Evolutionary conservation across 176 grass and related monocot genomes (phyloP).

Genomic region (Musa schizocarpa): DNA sequence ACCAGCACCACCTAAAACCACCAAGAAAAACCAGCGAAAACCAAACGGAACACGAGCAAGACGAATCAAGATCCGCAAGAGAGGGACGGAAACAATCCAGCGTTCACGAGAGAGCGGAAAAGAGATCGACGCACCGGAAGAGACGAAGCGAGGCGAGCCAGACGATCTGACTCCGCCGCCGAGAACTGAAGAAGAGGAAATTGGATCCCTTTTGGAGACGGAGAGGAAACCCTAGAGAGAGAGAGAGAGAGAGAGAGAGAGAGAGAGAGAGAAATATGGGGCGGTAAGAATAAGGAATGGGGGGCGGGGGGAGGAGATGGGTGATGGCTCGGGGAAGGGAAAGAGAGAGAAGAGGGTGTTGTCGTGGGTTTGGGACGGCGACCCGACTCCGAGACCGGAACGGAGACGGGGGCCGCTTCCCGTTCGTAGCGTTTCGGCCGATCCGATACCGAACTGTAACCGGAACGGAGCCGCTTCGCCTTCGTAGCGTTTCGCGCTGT

Average conservation of each 20-base stretch:
- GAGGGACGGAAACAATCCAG: background rate
- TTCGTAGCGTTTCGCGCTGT: background rate
- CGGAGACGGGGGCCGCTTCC: background rate
- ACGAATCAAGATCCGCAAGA: background rate
- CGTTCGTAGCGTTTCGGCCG: background rate
- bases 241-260: background rate
- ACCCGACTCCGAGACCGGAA: conserved; percentile 11
- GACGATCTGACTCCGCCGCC: background rate
- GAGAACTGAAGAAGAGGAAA: background rate
- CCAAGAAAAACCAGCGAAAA: background rate
- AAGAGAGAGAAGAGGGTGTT: background rate
- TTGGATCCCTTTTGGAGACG: too few species aligned
- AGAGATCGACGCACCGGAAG: conserved; percentile 23
- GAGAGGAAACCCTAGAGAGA: conserved; percentile 32
- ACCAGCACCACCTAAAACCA: background rate
- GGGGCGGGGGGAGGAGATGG: background rate
- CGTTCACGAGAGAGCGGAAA: background rate
- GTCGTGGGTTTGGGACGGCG: conserved; percentile 17
- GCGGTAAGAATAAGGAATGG: conserved; percentile 1
- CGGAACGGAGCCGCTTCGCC: background rate
- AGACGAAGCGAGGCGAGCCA: background rate
- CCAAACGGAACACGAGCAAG: background rate
- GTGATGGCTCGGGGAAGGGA: conserved; percentile 21
- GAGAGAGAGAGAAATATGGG: background rate
- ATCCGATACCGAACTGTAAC: too few species aligned